A percentile compares a stretch with the other conserved stretches of the same genome.
These are phyloP conservation scores for Silene latifolia DNA, from an alignment of 148 eudicot genomes.

Conservation along the genomic window DNA sequence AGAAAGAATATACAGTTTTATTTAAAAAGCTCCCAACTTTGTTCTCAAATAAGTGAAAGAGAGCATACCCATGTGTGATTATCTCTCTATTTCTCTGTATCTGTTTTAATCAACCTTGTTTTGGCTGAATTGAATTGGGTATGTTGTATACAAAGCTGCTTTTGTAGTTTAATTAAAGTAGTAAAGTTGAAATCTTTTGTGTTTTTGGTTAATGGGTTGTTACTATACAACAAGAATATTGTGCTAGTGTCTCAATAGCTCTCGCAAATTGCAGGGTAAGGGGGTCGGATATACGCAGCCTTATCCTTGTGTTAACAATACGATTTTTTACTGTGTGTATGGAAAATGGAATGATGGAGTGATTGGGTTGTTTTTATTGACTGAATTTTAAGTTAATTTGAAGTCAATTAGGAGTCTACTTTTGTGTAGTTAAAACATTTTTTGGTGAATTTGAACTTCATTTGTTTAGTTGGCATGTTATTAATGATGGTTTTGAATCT, in stretches of 20 bases:
- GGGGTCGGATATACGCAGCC: too few species aligned
- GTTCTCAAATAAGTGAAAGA: neutral
- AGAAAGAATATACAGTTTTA: too few species aligned
- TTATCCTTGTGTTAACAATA: too few species aligned
- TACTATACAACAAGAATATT: too few species aligned
- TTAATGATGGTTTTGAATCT: constrained; percentile 18
- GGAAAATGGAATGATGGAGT: neutral
- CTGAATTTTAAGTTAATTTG: constrained; percentile 9
- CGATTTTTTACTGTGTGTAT: neutral
- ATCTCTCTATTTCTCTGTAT: neutral
- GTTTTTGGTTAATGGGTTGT: neutral
- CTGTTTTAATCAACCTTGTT: constrained; percentile 2
- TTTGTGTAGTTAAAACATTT: constrained; percentile 11
- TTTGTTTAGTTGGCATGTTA: constrained; percentile 20
- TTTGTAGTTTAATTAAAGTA: constrained; percentile 5
- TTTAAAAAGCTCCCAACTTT: neutral
- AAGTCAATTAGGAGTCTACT: neutral
- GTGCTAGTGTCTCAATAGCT: too few species aligned
- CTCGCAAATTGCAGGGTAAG: too few species aligned
- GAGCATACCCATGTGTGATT: constrained; percentile 8
- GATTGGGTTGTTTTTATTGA: neutral
- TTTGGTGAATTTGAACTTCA: constrained; percentile 21
- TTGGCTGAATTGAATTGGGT: constrained; percentile 26
- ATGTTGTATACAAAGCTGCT: constrained; percentile 16
- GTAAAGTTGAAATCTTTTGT: constrained; percentile 15